Evolutionary conservation across 2,329 filamentous ascomycete species (phyloP), one percentile per base, ranked within the genome.

Genomic region (Diaporthe australafricana): DNA sequence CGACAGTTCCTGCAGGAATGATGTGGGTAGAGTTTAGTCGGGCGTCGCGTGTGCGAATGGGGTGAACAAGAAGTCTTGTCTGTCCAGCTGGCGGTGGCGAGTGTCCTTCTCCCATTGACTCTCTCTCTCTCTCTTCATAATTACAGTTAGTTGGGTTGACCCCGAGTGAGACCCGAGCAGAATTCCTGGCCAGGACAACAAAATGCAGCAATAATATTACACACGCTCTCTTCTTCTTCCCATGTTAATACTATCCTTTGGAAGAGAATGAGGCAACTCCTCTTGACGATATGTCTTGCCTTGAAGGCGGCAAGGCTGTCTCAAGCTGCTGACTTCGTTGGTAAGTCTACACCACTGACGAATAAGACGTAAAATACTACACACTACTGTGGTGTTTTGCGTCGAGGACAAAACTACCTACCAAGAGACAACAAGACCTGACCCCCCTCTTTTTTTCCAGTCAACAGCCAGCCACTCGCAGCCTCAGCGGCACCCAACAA

Each of bases 281-380:
- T 63, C 55, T 70, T 56, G 38, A 68, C 53, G 22, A 42, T 65
- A 52, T 72, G 66, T 38, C 57, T 68, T 45, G 70, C 70, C 47
- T 60, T 72, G 47, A 50, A 38, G 55, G 65, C 53, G 47, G 48
- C 22, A 47, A 69, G 66, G 47, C 14, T 25, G n/a, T 65, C 60
- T 11, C 16, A 20, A 30, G 60, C 60, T 9, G 30, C 27, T 38
- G 30, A 65, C 30, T 65, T 65, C 9, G 60, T 50, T n/a, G 16
- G 60, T 65, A 9, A 35, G 60, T 65, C 17, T 22, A n/a, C 0
- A 38, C 50, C 48, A 7, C n/a, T 22, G 9, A 17, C 48, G 25
- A 5, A 38, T 52, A n/a, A 48, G 9, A 47, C n/a, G 27, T 12
- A 0, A 20, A 50, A 2, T 25, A 16, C 11, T 25, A 14, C 12